A percentile compares a stretch with the other conserved stretches of the same genome.
These are phyloP conservation scores for Rhytidiadelphus loreus DNA, from an alignment of 225 moss, liverwort and hornwort species.

Conservation along the genomic window DNA sequence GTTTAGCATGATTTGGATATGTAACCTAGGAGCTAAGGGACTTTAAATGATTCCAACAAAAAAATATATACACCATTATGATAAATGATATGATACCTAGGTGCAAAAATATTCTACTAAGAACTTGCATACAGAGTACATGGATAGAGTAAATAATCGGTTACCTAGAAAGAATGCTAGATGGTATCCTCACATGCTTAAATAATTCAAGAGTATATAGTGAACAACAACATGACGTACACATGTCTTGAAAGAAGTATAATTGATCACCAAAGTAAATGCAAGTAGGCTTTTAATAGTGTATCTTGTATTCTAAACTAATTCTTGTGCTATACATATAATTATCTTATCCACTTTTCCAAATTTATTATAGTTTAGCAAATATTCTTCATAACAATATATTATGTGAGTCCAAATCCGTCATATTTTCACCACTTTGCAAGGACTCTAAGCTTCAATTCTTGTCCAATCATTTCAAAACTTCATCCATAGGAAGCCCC, in stretches of 20 bases:
- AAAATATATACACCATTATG: too few species aligned
- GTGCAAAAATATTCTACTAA: not conserved
- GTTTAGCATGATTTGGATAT: too few species aligned
- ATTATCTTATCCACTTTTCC: rapidly evolving
- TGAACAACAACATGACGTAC: not conserved
- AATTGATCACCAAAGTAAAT: too few species aligned
- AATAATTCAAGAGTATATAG: not conserved
- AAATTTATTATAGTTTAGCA: not conserved
- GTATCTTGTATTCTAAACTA: too few species aligned
- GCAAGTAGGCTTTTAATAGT: too few species aligned
- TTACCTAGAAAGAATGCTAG: not conserved
- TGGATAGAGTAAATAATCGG: not conserved
- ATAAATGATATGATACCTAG: not conserved
- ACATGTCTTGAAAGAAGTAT: not conserved
- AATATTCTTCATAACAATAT: not conserved
- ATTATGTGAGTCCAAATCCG: not conserved
- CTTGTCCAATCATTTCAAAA: too few species aligned
- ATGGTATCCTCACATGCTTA: not conserved
- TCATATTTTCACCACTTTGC: too few species aligned
- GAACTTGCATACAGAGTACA: not conserved
- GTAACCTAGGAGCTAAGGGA: too few species aligned
- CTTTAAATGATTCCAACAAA: too few species aligned
- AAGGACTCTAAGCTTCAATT: too few species aligned
- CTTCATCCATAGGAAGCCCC: too few species aligned
- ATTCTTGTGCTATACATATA: not conserved